These are phyloP conservation scores for Colletotrichum liriopes DNA, from an alignment of 2,329 filamentous ascomycete genomes.

Conservation along the genomic window DNA sequence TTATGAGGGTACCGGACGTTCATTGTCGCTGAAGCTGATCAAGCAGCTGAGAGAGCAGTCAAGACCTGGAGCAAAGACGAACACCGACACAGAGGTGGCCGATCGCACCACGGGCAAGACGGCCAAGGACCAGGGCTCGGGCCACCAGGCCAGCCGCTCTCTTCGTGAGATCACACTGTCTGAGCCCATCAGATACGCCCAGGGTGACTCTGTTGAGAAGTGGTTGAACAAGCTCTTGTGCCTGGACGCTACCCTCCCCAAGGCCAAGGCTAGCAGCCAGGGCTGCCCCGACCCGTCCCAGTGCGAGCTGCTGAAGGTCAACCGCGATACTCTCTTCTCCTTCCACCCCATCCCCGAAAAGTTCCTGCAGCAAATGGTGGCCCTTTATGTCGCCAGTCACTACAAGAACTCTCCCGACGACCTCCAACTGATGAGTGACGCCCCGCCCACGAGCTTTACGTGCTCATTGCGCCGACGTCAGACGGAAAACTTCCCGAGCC, in stretches of 20 bases:
- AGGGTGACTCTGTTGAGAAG: constrained; percentile 92
- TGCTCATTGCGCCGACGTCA: constrained; percentile 88
- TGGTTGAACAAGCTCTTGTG: constrained; percentile 97
- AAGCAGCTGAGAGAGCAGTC: constrained; percentile 97
- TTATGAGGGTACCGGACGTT: constrained; percentile 96
- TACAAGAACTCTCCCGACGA: constrained; percentile 99
- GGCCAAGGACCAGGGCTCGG: constrained; percentile 73
- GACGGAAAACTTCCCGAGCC: constrained; percentile 91
- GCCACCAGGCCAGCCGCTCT: constrained; percentile 78
- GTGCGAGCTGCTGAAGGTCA: constrained; percentile 94
- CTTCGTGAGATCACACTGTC: constrained; percentile 92
- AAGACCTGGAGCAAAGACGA: constrained; percentile 71
- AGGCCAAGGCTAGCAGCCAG: constrained; percentile 78
- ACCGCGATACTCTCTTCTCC: constrained; percentile 97
- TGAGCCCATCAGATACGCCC: constrained; percentile 94
- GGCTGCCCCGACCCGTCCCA: constrained; percentile 92
- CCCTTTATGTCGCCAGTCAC: constrained; percentile 95
- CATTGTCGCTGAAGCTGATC: constrained; percentile 94
- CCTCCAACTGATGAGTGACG: constrained; percentile 98
- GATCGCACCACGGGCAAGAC: constrained; percentile 86
- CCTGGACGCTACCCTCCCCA: constrained; percentile 91
- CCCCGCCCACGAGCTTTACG: constrained; percentile 97
- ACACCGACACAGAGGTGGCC: constrained; percentile 76
- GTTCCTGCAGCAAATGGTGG: constrained; percentile 98
- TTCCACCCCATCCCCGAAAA: constrained; percentile 98